Evolutionary conservation across 495 filamentous ascomycete genomes (phyloP).

Genomic region (Neurospora discreta): DNA sequence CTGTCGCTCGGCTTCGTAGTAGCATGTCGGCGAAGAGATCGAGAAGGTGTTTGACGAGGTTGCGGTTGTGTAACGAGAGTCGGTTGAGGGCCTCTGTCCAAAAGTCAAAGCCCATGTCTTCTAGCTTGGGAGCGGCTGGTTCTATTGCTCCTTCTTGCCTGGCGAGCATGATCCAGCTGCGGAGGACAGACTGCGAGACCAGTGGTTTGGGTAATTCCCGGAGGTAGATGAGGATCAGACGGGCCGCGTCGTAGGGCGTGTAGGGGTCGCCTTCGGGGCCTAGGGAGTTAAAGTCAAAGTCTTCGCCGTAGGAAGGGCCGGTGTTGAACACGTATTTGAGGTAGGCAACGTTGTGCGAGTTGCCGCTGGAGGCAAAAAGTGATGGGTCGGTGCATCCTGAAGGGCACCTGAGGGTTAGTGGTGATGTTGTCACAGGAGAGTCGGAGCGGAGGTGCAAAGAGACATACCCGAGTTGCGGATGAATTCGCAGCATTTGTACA

Average conservation of each 20-base stretch:
- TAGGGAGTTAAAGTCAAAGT: slow-evolving; percentile 10
- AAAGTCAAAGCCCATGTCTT: slow-evolving; percentile 22
- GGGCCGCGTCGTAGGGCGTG: slow-evolving; percentile 17
- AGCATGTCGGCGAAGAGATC: slow-evolving; percentile 17
- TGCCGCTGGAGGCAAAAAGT: slow-evolving; percentile 13
- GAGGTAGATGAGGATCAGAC: slow-evolving; percentile 17
- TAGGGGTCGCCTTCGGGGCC: slow-evolving; percentile 8
- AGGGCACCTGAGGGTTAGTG: neutral
- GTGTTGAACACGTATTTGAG: slow-evolving; percentile 15
- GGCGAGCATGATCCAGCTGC: slow-evolving; percentile 18
- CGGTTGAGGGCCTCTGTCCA: slow-evolving; percentile 25
- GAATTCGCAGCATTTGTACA: slow-evolving; percentile 23
- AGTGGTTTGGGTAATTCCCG: slow-evolving; percentile 16
- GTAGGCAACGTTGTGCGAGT: slow-evolving; percentile 13
- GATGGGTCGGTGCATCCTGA: slow-evolving; percentile 7
- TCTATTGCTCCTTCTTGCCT: slow-evolving; percentile 19
- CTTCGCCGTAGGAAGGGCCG: slow-evolving; percentile 10
- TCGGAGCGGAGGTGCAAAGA: neutral
- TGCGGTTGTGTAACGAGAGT: slow-evolving; percentile 13
- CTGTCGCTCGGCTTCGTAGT: neutral
- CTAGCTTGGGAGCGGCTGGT: slow-evolving; percentile 7
- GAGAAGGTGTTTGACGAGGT: slow-evolving; percentile 17
- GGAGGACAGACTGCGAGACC: slow-evolving; percentile 12
- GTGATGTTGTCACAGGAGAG: neutral
- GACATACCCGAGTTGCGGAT: slow-evolving; percentile 12